phyloP scores from a whole-genome alignment of 306 rosid genomes.

The Carpinus fangiana region DNA sequence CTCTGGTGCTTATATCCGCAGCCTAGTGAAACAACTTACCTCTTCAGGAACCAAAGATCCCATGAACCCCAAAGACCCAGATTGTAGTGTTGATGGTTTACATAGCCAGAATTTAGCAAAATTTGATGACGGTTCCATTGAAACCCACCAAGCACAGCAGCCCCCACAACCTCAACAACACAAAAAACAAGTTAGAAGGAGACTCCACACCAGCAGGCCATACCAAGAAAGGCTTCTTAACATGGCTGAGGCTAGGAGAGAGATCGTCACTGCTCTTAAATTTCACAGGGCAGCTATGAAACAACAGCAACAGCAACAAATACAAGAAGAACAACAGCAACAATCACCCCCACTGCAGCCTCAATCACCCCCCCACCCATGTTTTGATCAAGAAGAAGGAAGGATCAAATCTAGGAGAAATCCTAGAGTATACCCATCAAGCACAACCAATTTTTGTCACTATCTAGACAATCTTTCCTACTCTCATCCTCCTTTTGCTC shows the following conservation, averaged over 20 bases:
- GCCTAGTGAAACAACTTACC: conserved; percentile 67
- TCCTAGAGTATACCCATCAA: conserved; percentile 58
- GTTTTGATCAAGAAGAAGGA: conserved; percentile 48
- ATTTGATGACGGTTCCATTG: conserved; percentile 35
- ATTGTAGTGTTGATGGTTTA: conserved; percentile 25
- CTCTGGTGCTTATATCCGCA: conserved; percentile 66
- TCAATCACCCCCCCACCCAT: conserved; percentile 29
- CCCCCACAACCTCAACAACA: conserved; percentile 45
- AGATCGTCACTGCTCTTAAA: conserved; percentile 86
- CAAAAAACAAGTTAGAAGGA: conserved; percentile 80
- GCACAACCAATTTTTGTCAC: conserved; percentile 37
- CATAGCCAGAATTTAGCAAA: conserved; percentile 29
- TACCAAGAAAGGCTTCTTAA: conserved; percentile 78
- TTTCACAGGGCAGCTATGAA: conserved; percentile 91
- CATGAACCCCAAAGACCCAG: conserved; percentile 42
- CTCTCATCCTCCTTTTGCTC: conserved; percentile 25
- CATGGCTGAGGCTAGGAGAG: conserved; percentile 96
- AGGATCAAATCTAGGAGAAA: conserved; percentile 53
- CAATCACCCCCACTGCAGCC: conserved; percentile 30
- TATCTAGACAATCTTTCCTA: conserved; percentile 33
- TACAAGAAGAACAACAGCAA: conserved; percentile 26
- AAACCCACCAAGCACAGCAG: conserved; percentile 32
- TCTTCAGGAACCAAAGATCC: conserved; percentile 57
- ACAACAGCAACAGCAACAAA: conserved; percentile 50
- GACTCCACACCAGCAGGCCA: conserved; percentile 70